Percentiles rank a stretch among this genome's conserved stretches.
Conservation (phyloP, 2,329 filamentous ascomycete genomes). For the Pseudocercospora fuligena region DNA sequence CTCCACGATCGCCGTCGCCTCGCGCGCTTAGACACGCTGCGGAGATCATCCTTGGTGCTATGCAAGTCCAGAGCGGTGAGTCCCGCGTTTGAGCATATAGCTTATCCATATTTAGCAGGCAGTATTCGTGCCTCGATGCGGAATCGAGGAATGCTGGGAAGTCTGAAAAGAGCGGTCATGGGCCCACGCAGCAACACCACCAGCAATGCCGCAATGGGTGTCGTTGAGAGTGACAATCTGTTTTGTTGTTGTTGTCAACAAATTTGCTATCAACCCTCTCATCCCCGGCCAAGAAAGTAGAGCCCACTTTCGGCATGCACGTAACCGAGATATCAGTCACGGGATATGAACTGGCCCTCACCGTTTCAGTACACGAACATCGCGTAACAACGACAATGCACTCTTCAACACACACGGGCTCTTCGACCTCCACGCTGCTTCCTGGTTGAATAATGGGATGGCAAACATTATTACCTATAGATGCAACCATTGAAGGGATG, state of each 20-base stretch:
- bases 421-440: background rate
- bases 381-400: conserved; percentile 3
- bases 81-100: conserved; percentile 8
- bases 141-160: conserved; percentile 1
- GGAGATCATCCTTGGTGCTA: conserved; percentile 4
- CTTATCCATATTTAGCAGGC: background rate
- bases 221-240: background rate
- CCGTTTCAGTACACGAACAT: conserved; percentile 15
- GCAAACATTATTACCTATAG: conserved; percentile 1
- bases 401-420: background rate
- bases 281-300: background rate
- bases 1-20: conserved; percentile 11
- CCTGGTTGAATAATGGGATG: background rate
- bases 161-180: conserved; percentile 5
- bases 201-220: background rate
- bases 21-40: conserved; percentile 9
- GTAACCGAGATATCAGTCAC: background rate
- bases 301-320: background rate
- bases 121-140: background rate
- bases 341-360: conserved; percentile 1
- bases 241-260: background rate
- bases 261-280: no score
- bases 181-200: background rate
- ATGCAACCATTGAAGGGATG: background rate
- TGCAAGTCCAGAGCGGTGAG: conserved; percentile 19